Evolutionary conservation across 306 rosid genomes (phyloP).

Genomic region (Glycine soja): DNA sequence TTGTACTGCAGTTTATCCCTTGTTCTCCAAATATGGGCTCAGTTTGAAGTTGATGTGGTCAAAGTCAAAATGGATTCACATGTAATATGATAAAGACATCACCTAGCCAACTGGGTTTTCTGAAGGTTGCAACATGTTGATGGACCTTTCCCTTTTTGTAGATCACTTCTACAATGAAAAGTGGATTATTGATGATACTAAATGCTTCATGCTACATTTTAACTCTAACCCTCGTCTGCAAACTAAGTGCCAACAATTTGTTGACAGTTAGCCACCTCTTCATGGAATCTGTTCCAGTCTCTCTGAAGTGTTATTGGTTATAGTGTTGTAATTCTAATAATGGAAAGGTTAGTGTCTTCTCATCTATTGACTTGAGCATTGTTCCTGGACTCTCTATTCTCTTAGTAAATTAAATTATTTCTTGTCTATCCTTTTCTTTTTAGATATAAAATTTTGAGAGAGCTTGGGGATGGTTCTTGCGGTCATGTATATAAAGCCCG

Average conservation of each 20-base stretch:
- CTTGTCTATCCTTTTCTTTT: constrained; percentile 23
- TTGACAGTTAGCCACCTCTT: constrained; percentile 63
- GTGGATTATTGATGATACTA: constrained; percentile 56
- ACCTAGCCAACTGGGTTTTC: constrained; percentile 54
- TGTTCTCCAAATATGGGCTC: constrained; percentile 40
- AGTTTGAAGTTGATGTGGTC: constrained; percentile 40
- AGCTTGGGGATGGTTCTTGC: constrained; percentile 93
- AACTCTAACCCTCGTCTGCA: constrained; percentile 48
- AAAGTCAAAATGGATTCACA: constrained; percentile 52
- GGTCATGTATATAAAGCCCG: constrained; percentile 89
- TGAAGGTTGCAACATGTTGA: constrained; percentile 64
- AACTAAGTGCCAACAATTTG: constrained; percentile 59
- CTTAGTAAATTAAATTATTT: constrained; percentile 24
- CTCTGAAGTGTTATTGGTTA: constrained; percentile 57
- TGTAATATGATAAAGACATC: constrained; percentile 37
- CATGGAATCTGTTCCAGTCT: constrained; percentile 67
- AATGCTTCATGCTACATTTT: constrained; percentile 58
- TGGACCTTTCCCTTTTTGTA: constrained; percentile 47
- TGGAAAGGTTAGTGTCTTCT: constrained; percentile 73
- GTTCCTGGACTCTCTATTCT: constrained; percentile 35
- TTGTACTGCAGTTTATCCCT: constrained; percentile 55
- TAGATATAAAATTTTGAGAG: constrained; percentile 80
- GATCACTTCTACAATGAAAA: constrained; percentile 55
- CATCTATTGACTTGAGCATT: constrained; percentile 21
- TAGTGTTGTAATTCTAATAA: constrained; percentile 57